Evolutionary conservation across 106 monocot species (phyloP), one percentile per base, ranked within the genome.

Genomic region (Narthecium ossifragum): DNA sequence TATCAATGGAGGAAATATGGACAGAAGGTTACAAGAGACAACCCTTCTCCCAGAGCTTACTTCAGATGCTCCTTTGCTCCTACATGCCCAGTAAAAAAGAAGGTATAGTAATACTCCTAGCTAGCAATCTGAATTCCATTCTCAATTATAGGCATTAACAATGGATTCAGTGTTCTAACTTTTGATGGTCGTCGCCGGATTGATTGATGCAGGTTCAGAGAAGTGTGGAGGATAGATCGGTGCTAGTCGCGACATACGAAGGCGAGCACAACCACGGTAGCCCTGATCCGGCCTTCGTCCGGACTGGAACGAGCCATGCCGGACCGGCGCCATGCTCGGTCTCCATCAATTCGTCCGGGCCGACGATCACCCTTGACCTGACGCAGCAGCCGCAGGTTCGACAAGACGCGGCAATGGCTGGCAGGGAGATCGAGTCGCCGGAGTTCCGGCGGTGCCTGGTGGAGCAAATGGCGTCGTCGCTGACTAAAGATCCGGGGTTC

Each of bases 21-120:
- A 1, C 90, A 91, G 60, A 85, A 86, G 46, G 78, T 83, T 27
- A 91, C 85, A 4, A 81, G 85, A 46, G 82, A 85, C 39, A 91
- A 82, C 41, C 85, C 90, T 1, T 91, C 65, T 28, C 90, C 90
- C 11, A 73, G 90, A 63, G 90, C 90, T 55, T 91, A 91, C 54
- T 91, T 73, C 62, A 70, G 82, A 58, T 92, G 92, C 69, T 86
- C 92, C 8, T 80, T 68, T 63, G 86, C 92, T 1, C 92, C 92
- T 3, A 25, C 65, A 0, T 92, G 92, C 61, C 92, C 83, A 0
- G 92, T 83, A 6, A 92, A 86, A 51, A 92, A 92, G 77, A 92
- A 91, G 85, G 90, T 89, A 68, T 2, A 30, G 4, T 14, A 4
- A 29, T 24, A 31, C 30, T 15, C 32, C 22, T 3, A 34, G 22